Evolutionary conservation across 2,329 filamentous ascomycete genomes (phyloP).

Genomic region (Chalaropsis ovoidea): DNA sequence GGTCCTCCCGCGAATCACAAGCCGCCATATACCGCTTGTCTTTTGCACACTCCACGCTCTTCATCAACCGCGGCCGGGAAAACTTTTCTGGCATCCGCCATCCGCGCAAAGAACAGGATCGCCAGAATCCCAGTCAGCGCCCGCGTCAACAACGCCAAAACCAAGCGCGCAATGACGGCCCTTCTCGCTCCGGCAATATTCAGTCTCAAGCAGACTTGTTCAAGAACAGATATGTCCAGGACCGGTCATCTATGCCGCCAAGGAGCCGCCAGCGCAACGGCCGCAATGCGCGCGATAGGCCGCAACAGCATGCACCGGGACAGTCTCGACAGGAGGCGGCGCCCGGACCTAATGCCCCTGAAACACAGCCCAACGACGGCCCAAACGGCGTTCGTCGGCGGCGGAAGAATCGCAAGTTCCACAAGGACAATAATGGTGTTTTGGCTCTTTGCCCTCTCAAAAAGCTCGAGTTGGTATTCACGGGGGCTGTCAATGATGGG

Average conservation of each 20-base stretch:
- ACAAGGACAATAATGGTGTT: slow-evolving; percentile 87
- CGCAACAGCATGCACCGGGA: not conserved
- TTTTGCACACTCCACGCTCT: slow-evolving; percentile 55
- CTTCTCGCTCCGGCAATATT: not conserved
- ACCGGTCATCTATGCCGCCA: not conserved
- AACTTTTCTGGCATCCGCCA: slow-evolving; percentile 55
- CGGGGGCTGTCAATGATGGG: slow-evolving; percentile 66
- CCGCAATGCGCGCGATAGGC: not conserved
- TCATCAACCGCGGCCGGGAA: slow-evolving; percentile 65
- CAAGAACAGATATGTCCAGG: not conserved
- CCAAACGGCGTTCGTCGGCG: slow-evolving; percentile 1
- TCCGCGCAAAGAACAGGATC: slow-evolving; percentile 35
- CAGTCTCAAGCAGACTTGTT: not conserved
- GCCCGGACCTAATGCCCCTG: not conserved
- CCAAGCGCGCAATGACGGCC: not conserved
- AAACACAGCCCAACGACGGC: not conserved
- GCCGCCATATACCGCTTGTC: slow-evolving; percentile 54
- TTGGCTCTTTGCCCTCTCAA: slow-evolving; percentile 69
- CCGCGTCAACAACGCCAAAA: not conserved
- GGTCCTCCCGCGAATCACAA: slow-evolving; percentile 29
- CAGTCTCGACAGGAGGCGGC: not conserved
- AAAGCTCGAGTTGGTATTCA: slow-evolving; percentile 87
- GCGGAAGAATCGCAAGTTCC: slow-evolving; percentile 13
- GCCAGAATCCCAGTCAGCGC: slow-evolving; percentile 27
- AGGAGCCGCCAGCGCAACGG: not conserved